These are phyloP conservation scores for Collybia nuda DNA, from an alignment of 768 basidiomycete genomes.

Conservation along the genomic window DNA sequence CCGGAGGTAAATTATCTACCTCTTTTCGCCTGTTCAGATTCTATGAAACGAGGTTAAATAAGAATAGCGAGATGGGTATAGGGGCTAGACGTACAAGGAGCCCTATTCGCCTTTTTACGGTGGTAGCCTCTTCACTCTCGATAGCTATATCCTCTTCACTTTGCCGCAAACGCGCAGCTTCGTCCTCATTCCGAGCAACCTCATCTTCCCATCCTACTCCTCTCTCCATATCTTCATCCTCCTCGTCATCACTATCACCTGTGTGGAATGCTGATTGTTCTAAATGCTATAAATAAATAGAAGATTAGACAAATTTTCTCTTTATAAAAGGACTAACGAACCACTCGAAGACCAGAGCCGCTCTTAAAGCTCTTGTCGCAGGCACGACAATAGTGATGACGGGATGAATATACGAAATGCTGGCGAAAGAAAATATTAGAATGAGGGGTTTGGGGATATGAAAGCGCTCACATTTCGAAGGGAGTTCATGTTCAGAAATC, in stretches of 20 bases:
- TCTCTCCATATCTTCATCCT: background rate
- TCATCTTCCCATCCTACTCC: background rate
- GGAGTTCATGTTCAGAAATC: slow-evolving; percentile 1
- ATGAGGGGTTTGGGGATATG: background rate
- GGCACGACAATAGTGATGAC: background rate
- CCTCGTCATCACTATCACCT: background rate
- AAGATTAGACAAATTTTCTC: background rate
- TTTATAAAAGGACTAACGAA: background rate
- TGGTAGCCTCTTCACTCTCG: background rate
- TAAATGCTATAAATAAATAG: background rate
- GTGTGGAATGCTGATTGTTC: background rate
- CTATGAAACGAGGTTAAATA: no score
- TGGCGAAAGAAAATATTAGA: background rate
- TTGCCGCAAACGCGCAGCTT: background rate
- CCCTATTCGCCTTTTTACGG: background rate
- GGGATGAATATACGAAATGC: background rate
- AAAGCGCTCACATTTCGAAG: background rate
- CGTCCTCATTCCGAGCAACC: background rate
- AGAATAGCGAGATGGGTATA: no score
- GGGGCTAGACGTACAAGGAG: background rate
- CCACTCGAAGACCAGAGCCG: background rate
- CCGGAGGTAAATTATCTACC: background rate
- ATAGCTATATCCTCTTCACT: background rate
- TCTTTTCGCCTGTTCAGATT: background rate
- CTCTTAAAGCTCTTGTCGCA: slow-evolving; percentile 2